Evolutionary conservation across 306 rosid species (phyloP), one percentile per base, ranked within the genome.

Genomic region (Rosa chinensis): DNA sequence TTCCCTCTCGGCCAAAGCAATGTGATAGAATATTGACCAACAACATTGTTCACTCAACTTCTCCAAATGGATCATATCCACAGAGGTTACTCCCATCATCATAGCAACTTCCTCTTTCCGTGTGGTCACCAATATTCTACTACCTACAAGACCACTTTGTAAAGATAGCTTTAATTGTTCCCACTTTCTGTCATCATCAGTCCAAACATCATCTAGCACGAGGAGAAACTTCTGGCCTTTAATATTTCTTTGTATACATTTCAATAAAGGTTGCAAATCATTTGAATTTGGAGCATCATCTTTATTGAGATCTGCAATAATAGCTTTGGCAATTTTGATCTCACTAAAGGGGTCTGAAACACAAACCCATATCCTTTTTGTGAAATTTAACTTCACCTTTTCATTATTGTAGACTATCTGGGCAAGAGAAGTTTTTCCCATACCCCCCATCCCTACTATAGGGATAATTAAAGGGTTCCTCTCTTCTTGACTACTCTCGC

Each of bases 161-260:
- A 79, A 45, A 2, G 82, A 4, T 20, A 43, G 47, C 28, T 58
- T 17, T 18, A 78, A 18, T 7, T 53, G 44, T 17, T 70, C 76
- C 81, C 81, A 78, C 11, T 56, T 53, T 21, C 32, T 39, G 2
- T 16, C 1, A 7, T 78, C 81, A 7, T 78, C 48, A 16, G n/a
- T 52, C 70, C 81, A 78, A 10, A 78, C 81, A 68, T 78, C 81
- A 56, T 78, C 81, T 9, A 78, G 9, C 43, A 78, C 75, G 14
- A 78, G 67, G 59, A 78, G 75, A 37, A 53, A 52, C 68, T 56
- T 50, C 0, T n/a, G 21, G 14, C 68, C 81, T 23, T 13, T 2
- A 10, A 68, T 39, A 3, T 50, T 20, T 3, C 23, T 23, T 1
- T 20, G 3, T 25, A 78, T 42, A 7, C 20, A 21, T 23, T 78